Base-by-base conservation (phyloP, 495 filamentous ascomycete species). In the Monascus purpureus region DNA sequence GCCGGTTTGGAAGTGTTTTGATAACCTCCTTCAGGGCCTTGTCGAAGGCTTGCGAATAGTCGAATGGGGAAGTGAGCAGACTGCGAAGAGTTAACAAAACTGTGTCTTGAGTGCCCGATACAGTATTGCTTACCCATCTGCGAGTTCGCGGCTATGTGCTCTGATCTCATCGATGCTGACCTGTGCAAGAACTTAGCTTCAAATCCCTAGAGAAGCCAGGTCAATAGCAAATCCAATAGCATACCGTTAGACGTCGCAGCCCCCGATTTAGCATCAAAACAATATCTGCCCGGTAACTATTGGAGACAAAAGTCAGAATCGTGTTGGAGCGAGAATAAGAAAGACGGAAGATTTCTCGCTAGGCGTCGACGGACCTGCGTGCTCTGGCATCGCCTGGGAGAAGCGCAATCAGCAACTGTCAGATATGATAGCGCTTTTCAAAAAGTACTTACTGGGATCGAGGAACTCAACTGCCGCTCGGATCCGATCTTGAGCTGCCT, bases 161-260 rank as follows among this genome's bases (percentile, higher is more conserved):
- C 92, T 70, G 50, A 96, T 81, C 49, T 95, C 85, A 59, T 96
- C 92, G 37, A 99, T 70, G 63, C 85, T 93, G 46, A 97, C 82
- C 59, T 84, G 57, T 68, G 24, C 24, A 19, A 31, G 8, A 35
- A 40, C 8, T 23, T 18, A 12, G 7, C 29, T 25, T 11, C 22
- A 7, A 26, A 35, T 8, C 3, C 11, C 7, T 17, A 9, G 33
- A 29, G 13, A 22, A 2, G 4, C 9, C 5, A 32, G 3, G 6
- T 15, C 17, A 27, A 27, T 13, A 26, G 31, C 11, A 29, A 26
- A 32, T 30, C 12, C 14, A 31, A 25, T 12, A 25, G 52, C 67
- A 35, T 45, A 73, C 73, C 34, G 58, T 67, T 33, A 77, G 67
- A 46, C 87, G 68, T 38, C 82, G 71, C 43, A 82, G 61, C 38